These are phyloP conservation scores for Wickerhamiella kurtzmanii DNA, from an alignment of 805 yeast genomes.

Conservation along the genomic window DNA sequence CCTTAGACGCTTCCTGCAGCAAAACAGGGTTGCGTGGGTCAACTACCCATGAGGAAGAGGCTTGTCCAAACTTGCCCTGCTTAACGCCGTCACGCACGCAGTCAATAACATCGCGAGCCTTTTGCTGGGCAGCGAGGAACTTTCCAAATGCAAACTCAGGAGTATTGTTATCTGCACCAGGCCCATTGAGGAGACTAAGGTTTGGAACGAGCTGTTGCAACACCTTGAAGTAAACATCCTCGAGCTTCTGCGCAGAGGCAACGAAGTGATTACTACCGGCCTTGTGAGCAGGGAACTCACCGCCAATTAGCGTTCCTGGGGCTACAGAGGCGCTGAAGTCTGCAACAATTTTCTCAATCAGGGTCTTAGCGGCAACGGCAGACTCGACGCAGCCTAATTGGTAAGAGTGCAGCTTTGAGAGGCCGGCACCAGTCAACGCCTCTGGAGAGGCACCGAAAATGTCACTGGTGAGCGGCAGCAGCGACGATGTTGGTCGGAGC, in stretches of 20 bases:
- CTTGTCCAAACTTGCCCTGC: constrained; percentile 24
- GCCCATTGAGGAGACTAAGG: constrained; percentile 48
- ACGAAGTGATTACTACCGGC: background rate
- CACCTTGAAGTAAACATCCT: constrained; percentile 64
- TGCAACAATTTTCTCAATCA: constrained; percentile 2
- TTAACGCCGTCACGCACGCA: constrained; percentile 33
- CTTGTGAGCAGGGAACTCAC: background rate
- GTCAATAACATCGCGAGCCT: constrained; percentile 33
- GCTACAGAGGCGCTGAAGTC: background rate
- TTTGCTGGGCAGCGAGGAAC: constrained; percentile 44
- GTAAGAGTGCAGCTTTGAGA: constrained; percentile 38
- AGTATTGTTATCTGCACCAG: constrained; percentile 32
- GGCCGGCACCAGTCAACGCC: constrained; percentile 5
- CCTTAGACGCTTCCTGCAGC: constrained; percentile 8
- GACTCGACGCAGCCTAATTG: constrained; percentile 36
- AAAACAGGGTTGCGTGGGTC: constrained; percentile 20
- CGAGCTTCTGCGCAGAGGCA: constrained; percentile 40
- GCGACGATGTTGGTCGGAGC: constrained; percentile 30
- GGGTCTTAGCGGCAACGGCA: constrained; percentile 27
- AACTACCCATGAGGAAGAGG: constrained; percentile 54
- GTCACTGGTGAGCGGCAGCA: constrained; percentile 65
- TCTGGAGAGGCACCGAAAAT: constrained; percentile 42
- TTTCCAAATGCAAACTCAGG: constrained; percentile 87
- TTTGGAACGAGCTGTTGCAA: constrained; percentile 53
- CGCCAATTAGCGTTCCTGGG: constrained; percentile 9